phyloP scores from a whole-genome alignment of 1,284 basidiomycete genomes.

The Microbotryum intermedium region DNA sequence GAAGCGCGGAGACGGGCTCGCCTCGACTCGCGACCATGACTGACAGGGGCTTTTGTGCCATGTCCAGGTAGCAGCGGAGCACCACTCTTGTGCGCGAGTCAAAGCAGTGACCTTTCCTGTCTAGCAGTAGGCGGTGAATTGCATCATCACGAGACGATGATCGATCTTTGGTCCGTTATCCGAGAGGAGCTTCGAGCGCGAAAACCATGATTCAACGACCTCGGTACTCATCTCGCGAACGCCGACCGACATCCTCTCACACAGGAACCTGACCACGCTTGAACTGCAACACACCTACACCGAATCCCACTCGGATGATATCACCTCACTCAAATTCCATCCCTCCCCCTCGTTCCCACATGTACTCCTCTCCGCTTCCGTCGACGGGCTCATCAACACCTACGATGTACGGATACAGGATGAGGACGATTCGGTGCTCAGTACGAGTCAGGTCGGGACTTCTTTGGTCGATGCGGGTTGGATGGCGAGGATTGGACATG shows the following conservation, averaged over 20 bases:
- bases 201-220: no score
- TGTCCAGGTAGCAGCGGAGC: slow-evolving; percentile 22
- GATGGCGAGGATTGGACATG: slow-evolving; percentile 22
- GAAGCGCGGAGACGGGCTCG: background rate
- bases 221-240: background rate
- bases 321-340: slow-evolving; percentile 44
- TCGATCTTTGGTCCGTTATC: slow-evolving; percentile 42
- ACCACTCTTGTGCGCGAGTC: slow-evolving; percentile 23
- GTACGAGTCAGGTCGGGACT: slow-evolving; percentile 30
- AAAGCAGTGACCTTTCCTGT: slow-evolving; percentile 27
- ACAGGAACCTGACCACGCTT: slow-evolving; percentile 41
- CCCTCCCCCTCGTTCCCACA: slow-evolving; percentile 37
- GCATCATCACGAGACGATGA: slow-evolving; percentile 43
- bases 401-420: slow-evolving; percentile 42
- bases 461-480: slow-evolving; percentile 27
- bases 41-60: background rate
- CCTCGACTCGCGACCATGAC: no score
- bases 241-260: background rate
- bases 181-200: no score
- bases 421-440: slow-evolving; percentile 44
- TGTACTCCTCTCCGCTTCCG: slow-evolving; percentile 43
- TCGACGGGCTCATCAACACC: slow-evolving; percentile 44
- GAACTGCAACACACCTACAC: slow-evolving; percentile 42
- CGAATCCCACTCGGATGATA: slow-evolving; percentile 46
- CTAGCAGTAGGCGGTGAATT: slow-evolving; percentile 44